phyloP scores from a whole-genome alignment of 345 rosid species.

The Populus tremula region DNA sequence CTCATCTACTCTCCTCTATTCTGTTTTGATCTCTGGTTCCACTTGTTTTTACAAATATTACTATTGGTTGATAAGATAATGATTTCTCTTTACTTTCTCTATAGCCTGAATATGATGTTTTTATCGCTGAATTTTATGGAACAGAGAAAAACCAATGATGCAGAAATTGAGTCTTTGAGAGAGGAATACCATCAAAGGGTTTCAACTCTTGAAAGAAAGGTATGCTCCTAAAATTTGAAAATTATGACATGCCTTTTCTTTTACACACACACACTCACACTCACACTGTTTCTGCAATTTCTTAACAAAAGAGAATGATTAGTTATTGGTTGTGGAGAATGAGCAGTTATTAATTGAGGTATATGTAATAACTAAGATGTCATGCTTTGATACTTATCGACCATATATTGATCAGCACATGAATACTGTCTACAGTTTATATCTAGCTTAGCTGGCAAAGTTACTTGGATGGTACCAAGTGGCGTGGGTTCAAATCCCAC shows the following conservation, averaged over 20 bases:
- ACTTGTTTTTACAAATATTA: slow-evolving; percentile 1
- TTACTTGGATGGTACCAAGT: not conserved
- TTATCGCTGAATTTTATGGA: slow-evolving; percentile 24
- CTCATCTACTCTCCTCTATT: not conserved
- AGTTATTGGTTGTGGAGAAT: not conserved
- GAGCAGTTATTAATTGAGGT: not conserved
- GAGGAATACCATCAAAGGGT: slow-evolving; percentile 99
- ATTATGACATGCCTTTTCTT: not conserved
- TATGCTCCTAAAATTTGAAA: slow-evolving; percentile 11
- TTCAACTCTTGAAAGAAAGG: slow-evolving; percentile 95
- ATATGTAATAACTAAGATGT: not conserved
- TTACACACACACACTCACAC: too few species aligned
- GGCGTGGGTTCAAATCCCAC: not conserved
- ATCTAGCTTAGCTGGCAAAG: not conserved
- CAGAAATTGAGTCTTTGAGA: slow-evolving; percentile 90
- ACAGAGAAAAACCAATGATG: slow-evolving; percentile 87
- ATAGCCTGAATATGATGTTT: not conserved
- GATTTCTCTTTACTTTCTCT: not conserved
- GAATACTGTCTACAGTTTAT: not conserved
- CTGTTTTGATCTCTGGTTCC: not conserved
- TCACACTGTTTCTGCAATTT: not conserved
- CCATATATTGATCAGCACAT: not conserved
- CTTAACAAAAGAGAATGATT: not conserved
- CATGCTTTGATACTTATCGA: not conserved
- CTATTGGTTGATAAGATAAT: not conserved